Evolutionary conservation across 2,329 filamentous ascomycete genomes (phyloP).

Genomic region (Trichoderma sp.): DNA sequence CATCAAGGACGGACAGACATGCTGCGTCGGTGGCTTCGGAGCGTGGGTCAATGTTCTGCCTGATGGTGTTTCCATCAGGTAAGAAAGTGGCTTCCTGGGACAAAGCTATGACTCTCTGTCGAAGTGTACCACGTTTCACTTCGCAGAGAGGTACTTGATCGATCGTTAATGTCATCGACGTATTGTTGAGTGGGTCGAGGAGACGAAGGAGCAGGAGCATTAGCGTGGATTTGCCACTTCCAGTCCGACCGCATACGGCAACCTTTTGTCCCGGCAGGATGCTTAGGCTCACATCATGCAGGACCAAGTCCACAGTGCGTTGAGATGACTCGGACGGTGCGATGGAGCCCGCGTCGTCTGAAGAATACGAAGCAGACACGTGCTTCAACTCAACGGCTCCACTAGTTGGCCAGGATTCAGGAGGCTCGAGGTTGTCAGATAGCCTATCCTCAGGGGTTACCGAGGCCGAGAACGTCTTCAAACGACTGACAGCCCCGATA

Average conservation of each 20-base stretch:
- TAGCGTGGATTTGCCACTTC: conserved; percentile 43
- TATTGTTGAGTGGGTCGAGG: conserved; percentile 33
- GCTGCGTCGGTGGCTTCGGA: not conserved
- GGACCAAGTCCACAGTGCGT: not conserved
- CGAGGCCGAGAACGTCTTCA: conserved; percentile 25
- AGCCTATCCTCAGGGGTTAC: not conserved
- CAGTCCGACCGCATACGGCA: conserved; percentile 21
- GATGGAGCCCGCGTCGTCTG: conserved; percentile 22
- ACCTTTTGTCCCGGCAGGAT: not conserved
- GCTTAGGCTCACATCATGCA: not conserved
- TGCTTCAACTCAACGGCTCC: conserved; percentile 28
- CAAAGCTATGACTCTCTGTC: conserved; percentile 46
- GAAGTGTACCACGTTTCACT: conserved; percentile 41
- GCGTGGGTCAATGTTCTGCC: not conserved
- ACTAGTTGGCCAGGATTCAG: conserved; percentile 27
- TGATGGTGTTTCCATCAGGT: conserved; percentile 28
- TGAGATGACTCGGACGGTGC: not conserved
- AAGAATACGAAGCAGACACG: conserved; percentile 33
- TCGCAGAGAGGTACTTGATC: conserved; percentile 38
- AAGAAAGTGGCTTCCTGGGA: conserved; percentile 53
- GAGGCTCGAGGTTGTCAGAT: not conserved
- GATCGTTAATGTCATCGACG: conserved; percentile 29
- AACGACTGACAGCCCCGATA: conserved; percentile 15
- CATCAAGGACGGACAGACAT: conserved; percentile 22
- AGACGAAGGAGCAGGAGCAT: conserved; percentile 38